Conservation (phyloP, 1,284 basidiomycete genomes). For the Meira nashicola region DNA sequence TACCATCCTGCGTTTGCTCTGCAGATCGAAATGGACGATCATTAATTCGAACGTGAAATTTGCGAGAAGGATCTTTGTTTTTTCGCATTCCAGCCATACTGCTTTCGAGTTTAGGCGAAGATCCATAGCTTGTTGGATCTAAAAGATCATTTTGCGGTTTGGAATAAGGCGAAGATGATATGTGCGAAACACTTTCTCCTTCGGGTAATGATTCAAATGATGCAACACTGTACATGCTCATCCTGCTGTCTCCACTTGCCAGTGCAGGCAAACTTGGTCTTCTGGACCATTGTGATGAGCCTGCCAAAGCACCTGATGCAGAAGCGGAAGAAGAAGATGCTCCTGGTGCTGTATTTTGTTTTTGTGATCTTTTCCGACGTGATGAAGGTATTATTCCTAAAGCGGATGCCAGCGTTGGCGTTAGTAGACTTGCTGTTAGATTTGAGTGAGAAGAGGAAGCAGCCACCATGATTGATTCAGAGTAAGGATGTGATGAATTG, state of each 20-base stretch:
- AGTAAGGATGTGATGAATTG: no score
- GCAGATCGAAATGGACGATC: neutral
- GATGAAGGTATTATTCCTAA: slow-evolving; percentile 25
- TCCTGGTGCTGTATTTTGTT: slow-evolving; percentile 7
- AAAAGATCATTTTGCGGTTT: neutral
- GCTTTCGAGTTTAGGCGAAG: slow-evolving; percentile 21
- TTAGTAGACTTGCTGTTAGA: slow-evolving; percentile 19
- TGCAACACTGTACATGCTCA: slow-evolving; percentile 36
- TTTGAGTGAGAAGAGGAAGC: no score
- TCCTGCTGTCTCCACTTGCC: slow-evolving; percentile 26
- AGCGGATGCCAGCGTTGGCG: slow-evolving; percentile 34
- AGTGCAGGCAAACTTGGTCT: slow-evolving; percentile 37
- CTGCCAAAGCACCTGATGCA: neutral
- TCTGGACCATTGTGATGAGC: slow-evolving; percentile 13
- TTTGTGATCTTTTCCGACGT: neutral
- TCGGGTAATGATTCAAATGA: slow-evolving; percentile 46
- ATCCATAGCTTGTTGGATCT: neutral
- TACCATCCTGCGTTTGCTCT: slow-evolving; percentile 2
- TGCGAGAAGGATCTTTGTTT: neutral
- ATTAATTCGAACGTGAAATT: no score
- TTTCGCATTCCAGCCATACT: slow-evolving; percentile 12
- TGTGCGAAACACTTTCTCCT: slow-evolving; percentile 31
- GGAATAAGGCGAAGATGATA: slow-evolving; percentile 10
- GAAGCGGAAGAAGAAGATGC: slow-evolving; percentile 3
- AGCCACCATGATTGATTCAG: no score